phyloP scores from a whole-genome alignment of 495 filamentous ascomycete genomes.

The Talaromyces adpressus region DNA sequence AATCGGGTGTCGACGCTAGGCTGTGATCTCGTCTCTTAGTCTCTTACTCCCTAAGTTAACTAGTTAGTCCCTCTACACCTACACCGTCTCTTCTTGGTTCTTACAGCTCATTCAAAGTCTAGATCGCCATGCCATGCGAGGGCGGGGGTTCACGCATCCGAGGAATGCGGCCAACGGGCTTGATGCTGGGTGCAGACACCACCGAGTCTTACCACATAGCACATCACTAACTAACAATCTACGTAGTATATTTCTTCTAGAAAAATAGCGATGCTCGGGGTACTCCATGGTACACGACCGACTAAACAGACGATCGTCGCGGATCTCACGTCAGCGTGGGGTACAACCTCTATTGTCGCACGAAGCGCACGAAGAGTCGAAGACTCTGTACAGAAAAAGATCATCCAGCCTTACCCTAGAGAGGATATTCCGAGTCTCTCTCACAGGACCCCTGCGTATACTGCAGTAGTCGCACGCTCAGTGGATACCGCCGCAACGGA shows the following conservation, averaged over 20 bases:
- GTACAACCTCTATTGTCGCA: neutral
- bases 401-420: neutral
- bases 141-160: neutral
- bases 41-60: neutral
- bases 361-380: neutral
- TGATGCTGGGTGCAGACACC: neutral
- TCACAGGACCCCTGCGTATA: neutral
- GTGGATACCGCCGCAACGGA: neutral
- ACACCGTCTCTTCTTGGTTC: neutral
- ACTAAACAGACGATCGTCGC: neutral
- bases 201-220: neutral
- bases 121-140: constrained; percentile 1
- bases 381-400: neutral
- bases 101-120: neutral
- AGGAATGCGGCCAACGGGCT: constrained; percentile 4
- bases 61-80: no score
- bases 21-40: neutral
- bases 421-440: neutral
- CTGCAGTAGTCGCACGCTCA: constrained; percentile 2
- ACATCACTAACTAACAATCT: neutral
- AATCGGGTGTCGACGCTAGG: neutral
- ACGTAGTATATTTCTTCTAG: neutral
- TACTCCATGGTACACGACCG: neutral
- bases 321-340: neutral
- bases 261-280: neutral